phyloP scores from a whole-genome alignment of 1,139 yeast genomes.

The Zygosaccharomyces sapae region DNA sequence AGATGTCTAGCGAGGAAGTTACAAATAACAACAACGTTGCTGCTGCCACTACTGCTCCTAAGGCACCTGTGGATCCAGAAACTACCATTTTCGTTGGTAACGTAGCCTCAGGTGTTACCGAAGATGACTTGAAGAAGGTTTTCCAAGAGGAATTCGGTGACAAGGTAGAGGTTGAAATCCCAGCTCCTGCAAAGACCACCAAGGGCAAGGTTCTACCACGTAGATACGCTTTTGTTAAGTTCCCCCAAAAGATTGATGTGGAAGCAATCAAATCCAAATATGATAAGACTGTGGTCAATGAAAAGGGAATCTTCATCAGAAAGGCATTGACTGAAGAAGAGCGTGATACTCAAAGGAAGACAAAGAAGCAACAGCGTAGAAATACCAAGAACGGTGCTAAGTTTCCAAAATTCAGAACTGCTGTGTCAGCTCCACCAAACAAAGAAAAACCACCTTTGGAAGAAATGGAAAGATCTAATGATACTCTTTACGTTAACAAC shows the following conservation, averaged over 20 bases:
- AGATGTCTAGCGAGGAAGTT: conserved; percentile 16
- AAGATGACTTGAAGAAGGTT: conserved; percentile 28
- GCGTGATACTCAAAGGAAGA: conserved; percentile 23
- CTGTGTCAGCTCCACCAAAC: conserved; percentile 27
- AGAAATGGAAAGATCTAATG: conserved; percentile 35
- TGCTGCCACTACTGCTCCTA: conserved; percentile 8
- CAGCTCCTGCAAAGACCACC: conserved; percentile 23
- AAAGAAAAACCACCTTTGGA: conserved; percentile 31
- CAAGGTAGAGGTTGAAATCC: conserved; percentile 32
- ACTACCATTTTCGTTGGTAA: conserved; percentile 36
- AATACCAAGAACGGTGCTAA: conserved; percentile 20
- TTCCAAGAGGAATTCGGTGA: conserved; percentile 29
- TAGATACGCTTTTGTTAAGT: conserved; percentile 35
- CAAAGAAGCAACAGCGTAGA: conserved; percentile 15
- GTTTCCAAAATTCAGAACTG: conserved; percentile 14
- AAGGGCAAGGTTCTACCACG: conserved; percentile 28
- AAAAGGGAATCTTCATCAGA: conserved; percentile 34
- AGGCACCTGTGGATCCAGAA: conserved; percentile 31
- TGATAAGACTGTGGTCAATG: conserved; percentile 31
- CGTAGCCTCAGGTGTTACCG: conserved; percentile 31
- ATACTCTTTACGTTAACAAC: conserved; percentile 36
- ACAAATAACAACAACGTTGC: conserved; percentile 8
- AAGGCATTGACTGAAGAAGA: conserved; percentile 33
- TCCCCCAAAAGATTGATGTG: conserved; percentile 31
- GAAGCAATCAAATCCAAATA: conserved; percentile 32